Base-by-base conservation (phyloP, 345 rosid genomes). In the Aquilaria sinensis region DNA sequence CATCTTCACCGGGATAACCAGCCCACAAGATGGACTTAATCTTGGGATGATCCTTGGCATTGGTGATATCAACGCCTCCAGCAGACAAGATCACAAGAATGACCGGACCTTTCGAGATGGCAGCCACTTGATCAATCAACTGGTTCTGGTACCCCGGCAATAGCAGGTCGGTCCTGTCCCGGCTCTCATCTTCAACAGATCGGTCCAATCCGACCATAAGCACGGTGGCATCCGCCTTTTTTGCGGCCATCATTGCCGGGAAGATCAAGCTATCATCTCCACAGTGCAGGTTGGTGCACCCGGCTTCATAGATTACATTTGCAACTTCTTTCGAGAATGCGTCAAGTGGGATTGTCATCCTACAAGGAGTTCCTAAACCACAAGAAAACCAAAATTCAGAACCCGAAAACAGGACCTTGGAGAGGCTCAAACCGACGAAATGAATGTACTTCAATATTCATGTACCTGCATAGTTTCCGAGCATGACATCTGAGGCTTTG, bases 381-480 rank as follows among this genome's bases (percentile, higher is more conserved):
- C 10, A 12, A 50, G 53, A 50, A 50, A 50, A 50, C n/a, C n/a
- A 50, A 15, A 50, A 50, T 7, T 9, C 23, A 23, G 23, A 23
- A 23, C 23, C 23, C 23, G 23, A 23, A 23, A 23, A 23, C 23
- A 23, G 23, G 23, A 23, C 23, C 23, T 23, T 23, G 23, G 23
- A 23, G 23, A 23, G 23, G 23, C 23, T 23, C 23, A 23, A 23
- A 23, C 23, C 23, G 23, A 23, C 23, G 5, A 50, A 50, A 15
- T 9, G n/a, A 50, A 50, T 10, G n/a, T 6, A 15, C 53, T 15
- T 50, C 53, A 50, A 7, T 50, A 10, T 6, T 32, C 4, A 53
- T 1, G 4, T 61, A 75, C 81, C 85, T 41, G 83, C 78, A 51
- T 80, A 83, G 53, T 74, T 80, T 31, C 85, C 88, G n/a, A 80